Evolutionary conservation across 192 early-diverging fungal species (phyloP).

Genomic region (Podila minutissima): DNA sequence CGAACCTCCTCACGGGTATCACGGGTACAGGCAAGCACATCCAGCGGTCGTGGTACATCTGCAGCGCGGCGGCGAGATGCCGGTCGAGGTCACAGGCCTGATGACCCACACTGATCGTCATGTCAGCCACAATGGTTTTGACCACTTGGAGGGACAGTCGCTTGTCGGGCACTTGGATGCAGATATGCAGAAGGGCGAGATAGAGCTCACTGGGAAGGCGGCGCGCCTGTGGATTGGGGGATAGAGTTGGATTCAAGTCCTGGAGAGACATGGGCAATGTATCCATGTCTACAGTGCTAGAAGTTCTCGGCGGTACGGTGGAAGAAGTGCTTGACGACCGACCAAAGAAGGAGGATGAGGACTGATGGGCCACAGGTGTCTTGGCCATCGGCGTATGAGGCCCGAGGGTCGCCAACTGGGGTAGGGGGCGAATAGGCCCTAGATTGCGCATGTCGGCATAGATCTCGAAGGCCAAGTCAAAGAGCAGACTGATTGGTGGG

Average conservation of each 20-base stretch:
- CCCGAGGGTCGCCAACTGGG: conserved; percentile 3
- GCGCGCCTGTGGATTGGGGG: conserved; percentile 12
- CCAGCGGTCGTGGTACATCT: conserved; percentile 29
- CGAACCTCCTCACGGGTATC: not conserved
- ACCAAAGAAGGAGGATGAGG: not conserved
- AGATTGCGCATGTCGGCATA: conserved; percentile 37
- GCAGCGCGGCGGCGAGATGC: conserved; percentile 30
- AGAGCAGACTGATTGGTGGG: conserved; percentile 11
- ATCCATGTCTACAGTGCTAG: not conserved
- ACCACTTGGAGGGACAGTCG: conserved; percentile 10
- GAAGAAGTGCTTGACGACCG: not conserved
- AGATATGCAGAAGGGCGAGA: conserved; percentile 34
- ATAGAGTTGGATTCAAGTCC: conserved; percentile 15
- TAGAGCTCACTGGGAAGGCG: conserved; percentile 32
- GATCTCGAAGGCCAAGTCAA: conserved; percentile 35
- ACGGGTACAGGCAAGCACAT: conserved; percentile 16
- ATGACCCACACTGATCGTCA: conserved; percentile 21
- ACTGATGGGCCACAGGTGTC: not conserved
- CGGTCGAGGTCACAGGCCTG: conserved; percentile 22
- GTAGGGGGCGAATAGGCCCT: conserved; percentile 20
- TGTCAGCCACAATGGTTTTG: conserved; percentile 28
- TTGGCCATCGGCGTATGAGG: not conserved
- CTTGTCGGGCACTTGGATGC: conserved; percentile 14
- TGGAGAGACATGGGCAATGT: conserved; percentile 3
- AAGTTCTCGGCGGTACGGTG: not conserved